These are phyloP conservation scores for Monilinia fructicola DNA, from an alignment of 2,329 filamentous ascomycete species.

Conservation along the genomic window DNA sequence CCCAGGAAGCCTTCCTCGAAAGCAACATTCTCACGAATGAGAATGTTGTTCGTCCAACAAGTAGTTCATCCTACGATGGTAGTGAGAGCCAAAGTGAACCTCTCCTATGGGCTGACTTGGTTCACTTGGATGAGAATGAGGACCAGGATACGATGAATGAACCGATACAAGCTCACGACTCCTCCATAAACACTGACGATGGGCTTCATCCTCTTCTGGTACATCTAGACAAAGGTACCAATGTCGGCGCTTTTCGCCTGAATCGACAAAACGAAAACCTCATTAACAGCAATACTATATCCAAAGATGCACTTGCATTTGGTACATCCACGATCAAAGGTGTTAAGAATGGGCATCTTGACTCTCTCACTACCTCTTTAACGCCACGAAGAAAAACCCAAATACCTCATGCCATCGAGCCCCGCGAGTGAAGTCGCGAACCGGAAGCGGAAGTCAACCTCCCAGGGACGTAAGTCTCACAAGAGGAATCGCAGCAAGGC, in stretches of 20 bases:
- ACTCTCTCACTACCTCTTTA: conserved; percentile 65
- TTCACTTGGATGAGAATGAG: conserved; percentile 34
- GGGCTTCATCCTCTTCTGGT: conserved; percentile 56
- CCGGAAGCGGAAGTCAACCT: conserved; percentile 37
- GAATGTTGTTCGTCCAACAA: conserved; percentile 57
- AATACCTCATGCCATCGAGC: conserved; percentile 28
- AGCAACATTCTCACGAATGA: conserved; percentile 52
- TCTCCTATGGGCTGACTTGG: conserved; percentile 62
- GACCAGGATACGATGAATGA: conserved; percentile 7
- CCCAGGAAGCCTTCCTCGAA: conserved; percentile 74
- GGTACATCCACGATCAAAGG: conserved; percentile 60
- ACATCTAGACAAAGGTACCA: conserved; percentile 61
- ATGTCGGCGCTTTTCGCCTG: conserved; percentile 74
- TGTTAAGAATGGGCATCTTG: conserved; percentile 64
- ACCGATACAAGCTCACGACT: too few species aligned
- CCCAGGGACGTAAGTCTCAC: conserved; percentile 31
- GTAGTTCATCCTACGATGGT: conserved; percentile 32
- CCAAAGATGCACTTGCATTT: conserved; percentile 62
- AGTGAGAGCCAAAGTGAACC: conserved; percentile 72
- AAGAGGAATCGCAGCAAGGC: conserved; percentile 36
- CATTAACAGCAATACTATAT: conserved; percentile 56
- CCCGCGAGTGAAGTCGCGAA: conserved; percentile 31
- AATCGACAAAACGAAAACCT: conserved; percentile 58
- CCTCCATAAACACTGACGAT: conserved; percentile 47
- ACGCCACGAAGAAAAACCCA: conserved; percentile 60